phyloP scores from a whole-genome alignment of 495 filamentous ascomycete genomes.

The Collariella sp. region DNA sequence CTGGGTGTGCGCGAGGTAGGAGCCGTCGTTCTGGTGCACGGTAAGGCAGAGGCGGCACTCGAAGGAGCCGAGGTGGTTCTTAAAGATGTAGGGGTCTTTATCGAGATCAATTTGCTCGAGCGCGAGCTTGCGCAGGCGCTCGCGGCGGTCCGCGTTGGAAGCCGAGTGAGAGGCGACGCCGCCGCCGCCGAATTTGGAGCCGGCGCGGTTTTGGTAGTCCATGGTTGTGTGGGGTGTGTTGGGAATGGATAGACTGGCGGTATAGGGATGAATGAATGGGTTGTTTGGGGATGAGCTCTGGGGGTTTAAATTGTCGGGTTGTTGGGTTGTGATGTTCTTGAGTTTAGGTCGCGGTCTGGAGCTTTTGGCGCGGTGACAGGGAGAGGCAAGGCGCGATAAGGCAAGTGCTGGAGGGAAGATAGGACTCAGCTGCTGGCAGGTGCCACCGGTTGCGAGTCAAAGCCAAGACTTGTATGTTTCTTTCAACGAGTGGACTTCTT shows the following conservation, averaged over 20 bases:
- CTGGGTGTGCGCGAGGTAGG: conserved; percentile 97
- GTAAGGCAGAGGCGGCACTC: conserved; percentile 96
- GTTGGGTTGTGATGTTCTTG: too few relatives aligned
- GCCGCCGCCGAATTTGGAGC: conserved; percentile 96
- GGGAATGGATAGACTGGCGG: neutral
- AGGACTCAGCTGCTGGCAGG: too few relatives aligned
- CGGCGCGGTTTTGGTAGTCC: conserved; percentile 83
- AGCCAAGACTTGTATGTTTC: too few relatives aligned
- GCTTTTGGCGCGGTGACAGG: too few relatives aligned
- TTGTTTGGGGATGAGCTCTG: too few relatives aligned
- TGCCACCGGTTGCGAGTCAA: too few relatives aligned
- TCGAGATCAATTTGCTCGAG: conserved; percentile 98
- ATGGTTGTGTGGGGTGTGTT: conserved; percentile 24
- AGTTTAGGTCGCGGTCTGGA: too few relatives aligned
- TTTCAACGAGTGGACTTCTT: too few relatives aligned
- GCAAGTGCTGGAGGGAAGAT: too few relatives aligned
- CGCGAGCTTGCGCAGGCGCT: conserved; percentile 93
- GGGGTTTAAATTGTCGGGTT: too few relatives aligned
- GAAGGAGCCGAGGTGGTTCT: conserved; percentile 97
- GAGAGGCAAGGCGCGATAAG: too few relatives aligned
- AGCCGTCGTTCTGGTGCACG: conserved; percentile 99
- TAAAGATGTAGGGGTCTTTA: conserved; percentile 99
- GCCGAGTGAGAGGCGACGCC: conserved; percentile 89
- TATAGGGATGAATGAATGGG: too few relatives aligned
- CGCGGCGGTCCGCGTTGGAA: conserved; percentile 93